A percentile compares a stretch with the other conserved stretches of the same genome.
phyloP scores from a whole-genome alignment of 495 filamentous ascomycete species.

The Penicillium lagena region DNA sequence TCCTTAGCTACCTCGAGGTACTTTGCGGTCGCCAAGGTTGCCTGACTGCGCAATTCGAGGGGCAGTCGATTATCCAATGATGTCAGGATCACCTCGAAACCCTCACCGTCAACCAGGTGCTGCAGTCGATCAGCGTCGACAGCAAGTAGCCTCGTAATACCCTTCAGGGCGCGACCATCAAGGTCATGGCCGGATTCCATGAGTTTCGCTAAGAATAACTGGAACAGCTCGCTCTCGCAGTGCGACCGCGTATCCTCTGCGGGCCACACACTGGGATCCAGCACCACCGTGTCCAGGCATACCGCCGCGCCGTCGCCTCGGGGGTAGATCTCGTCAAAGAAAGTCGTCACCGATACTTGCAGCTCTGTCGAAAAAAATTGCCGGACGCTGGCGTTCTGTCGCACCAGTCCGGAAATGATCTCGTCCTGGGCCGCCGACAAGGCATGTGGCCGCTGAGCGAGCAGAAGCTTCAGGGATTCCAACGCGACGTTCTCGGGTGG shows the following conservation, averaged over 20 bases:
- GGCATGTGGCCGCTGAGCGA: constrained; percentile 33
- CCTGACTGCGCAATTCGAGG: constrained; percentile 61
- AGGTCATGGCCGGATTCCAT: constrained; percentile 55
- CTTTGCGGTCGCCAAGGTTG: constrained; percentile 67
- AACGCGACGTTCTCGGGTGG: constrained; percentile 46
- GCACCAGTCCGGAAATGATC: constrained; percentile 54
- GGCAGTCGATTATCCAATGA: constrained; percentile 72
- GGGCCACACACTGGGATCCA: constrained; percentile 54
- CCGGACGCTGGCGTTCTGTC: constrained; percentile 48
- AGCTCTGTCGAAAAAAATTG: constrained; percentile 46
- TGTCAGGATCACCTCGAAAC: constrained; percentile 70
- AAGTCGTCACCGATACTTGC: constrained; percentile 40
- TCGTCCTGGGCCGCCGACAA: constrained; percentile 45
- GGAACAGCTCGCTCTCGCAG: constrained; percentile 58
- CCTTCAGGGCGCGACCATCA: constrained; percentile 54
- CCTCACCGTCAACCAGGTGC: constrained; percentile 65
- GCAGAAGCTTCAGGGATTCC: constrained; percentile 49
- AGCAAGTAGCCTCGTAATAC: constrained; percentile 55
- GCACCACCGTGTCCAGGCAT: constrained; percentile 47
- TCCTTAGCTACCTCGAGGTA: constrained; percentile 72
- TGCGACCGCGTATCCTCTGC: constrained; percentile 39
- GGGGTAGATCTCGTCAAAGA: constrained; percentile 52
- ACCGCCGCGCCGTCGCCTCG: constrained; percentile 56
- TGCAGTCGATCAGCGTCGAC: constrained; percentile 54
- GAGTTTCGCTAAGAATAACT: constrained; percentile 57